Evolutionary conservation across 106 monocot genomes (phyloP), one percentile per base, ranked within the genome.

Genomic region (Platanthera guangdongensis): DNA sequence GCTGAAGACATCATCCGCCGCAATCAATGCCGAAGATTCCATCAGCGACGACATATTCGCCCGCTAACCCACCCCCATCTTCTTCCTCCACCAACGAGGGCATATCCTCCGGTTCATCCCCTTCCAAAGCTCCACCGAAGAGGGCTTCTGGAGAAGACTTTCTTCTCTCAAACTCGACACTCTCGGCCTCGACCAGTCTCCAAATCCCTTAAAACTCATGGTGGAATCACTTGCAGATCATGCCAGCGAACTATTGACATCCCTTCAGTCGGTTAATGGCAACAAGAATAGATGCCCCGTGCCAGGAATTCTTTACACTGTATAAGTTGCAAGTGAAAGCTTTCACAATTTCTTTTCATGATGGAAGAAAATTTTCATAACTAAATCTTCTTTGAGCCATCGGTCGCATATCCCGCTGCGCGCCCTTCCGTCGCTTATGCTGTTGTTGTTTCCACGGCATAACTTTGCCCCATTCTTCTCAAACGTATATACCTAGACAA

Each of bases 141-240:
- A 89, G 54, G 91, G 94, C 7, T 97, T 97, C 84, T 97, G 97
- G 97, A 46, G 83, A 68, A 80, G 81, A 2, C 81, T 91, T 71
- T 87, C 94, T 10, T 78, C 86, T 46, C 89, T 97, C 75, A 97
- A 97, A 80, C 91, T 97, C 75, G 91, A 94, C 75, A 79, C 82
- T n/a, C 65, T 97, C 22, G 78, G 89, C 68, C 79, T 85, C 83
- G 97, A 97, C 53, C 83, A 93, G 48, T 91, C 97, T 19, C 97
- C 97, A 32, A 86, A 87, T 32, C 81, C 69, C 18, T 47, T 99
- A 68, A 88, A 77, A 10, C 88, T 94, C 57, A 77, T 80, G 47
- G 78, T 83, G 8, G 90, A 92, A 52, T 94, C 99, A 11, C 79
- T 99, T 64, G 72, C 86, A 14, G 46, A 75, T 18, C 80, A 80